A percentile compares a stretch with the other conserved stretches of the same genome.
These are phyloP conservation scores for Noccaea bulbosa DNA, from an alignment of 345 rosid genomes.

Conservation along the genomic window DNA sequence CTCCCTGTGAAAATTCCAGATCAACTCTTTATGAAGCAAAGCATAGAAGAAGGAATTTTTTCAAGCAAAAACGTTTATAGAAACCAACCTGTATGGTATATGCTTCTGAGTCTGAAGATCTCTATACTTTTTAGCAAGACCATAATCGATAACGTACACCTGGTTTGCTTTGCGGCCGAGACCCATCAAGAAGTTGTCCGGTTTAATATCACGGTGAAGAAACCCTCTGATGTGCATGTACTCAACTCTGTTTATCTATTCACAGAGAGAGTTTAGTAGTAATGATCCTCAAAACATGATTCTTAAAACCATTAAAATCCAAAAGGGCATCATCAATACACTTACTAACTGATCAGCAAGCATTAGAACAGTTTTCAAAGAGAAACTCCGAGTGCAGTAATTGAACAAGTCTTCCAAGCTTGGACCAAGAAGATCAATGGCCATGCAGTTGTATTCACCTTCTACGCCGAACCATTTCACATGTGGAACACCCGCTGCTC, in stretches of 20 bases:
- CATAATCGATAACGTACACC: constrained; percentile 83
- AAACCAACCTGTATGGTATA: constrained; percentile 64
- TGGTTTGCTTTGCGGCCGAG: constrained; percentile 94
- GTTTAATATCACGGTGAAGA: constrained; percentile 94
- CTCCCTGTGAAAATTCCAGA: constrained; percentile 57
- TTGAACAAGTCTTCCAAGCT: constrained; percentile 90
- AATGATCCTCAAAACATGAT: not conserved
- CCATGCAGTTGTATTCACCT: constrained; percentile 79
- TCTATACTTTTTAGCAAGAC: constrained; percentile 88
- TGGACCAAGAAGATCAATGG: constrained; percentile 95
- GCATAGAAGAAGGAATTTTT: constrained; percentile 14
- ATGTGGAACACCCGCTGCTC: constrained; percentile 77
- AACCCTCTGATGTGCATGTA: constrained; percentile 89
- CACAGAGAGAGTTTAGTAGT: not conserved
- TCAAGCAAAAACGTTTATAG: constrained; percentile 34
- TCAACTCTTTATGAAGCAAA: constrained; percentile 12
- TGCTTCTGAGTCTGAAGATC: constrained; percentile 90
- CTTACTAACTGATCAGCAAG: constrained; percentile 90
- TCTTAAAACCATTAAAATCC: not conserved
- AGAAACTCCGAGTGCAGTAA: constrained; percentile 70
- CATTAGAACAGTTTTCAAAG: constrained; percentile 86
- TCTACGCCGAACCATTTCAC: constrained; percentile 92
- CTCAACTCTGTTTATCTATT: constrained; percentile 82
- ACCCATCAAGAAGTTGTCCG: constrained; percentile 92
- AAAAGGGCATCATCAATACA: constrained; percentile 3